Conservation (phyloP, 1,139 yeast species). For the Debaryomyces subglobosus region DNA sequence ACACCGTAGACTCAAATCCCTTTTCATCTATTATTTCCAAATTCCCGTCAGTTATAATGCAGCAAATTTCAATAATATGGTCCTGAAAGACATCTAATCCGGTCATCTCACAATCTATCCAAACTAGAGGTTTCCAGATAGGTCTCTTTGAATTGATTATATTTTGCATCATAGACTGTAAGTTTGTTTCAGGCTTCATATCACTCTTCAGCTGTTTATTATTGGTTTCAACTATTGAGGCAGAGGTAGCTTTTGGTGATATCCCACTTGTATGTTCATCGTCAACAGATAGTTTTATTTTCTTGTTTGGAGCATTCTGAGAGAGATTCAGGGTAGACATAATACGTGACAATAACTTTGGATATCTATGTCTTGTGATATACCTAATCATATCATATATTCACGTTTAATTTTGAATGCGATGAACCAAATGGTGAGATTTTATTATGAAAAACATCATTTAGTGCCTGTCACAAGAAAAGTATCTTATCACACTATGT, state of each 20-base stretch:
- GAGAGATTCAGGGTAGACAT: slow-evolving; percentile 2
- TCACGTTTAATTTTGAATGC: background rate
- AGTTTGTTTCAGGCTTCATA: background rate
- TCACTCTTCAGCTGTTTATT: background rate
- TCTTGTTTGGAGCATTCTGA: slow-evolving; percentile 4
- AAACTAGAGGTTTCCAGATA: slow-evolving; percentile 54
- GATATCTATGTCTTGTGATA: background rate
- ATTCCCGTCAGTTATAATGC: slow-evolving; percentile 83
- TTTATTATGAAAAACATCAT: background rate
- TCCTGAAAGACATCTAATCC: slow-evolving; percentile 77
- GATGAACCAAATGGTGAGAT: background rate
- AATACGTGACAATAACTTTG: background rate
- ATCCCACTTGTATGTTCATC: background rate
- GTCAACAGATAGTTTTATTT: slow-evolving; percentile 1
- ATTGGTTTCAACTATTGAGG: background rate
- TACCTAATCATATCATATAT: slow-evolving; percentile 1
- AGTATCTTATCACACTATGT: background rate
- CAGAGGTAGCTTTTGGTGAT: background rate
- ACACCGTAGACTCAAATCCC: slow-evolving; percentile 83
- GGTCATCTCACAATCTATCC: slow-evolving; percentile 92
- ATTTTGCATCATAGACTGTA: slow-evolving; percentile 10
- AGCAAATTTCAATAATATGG: slow-evolving; percentile 87
- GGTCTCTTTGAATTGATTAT: slow-evolving; percentile 10
- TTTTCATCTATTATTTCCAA: slow-evolving; percentile 64
- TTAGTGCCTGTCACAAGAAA: background rate